A percentile compares a stretch with the other conserved stretches of the same genome.
Evolutionary conservation across 352 stramenopile genomes (phyloP).

Genomic region (Phytophthora multivora): DNA sequence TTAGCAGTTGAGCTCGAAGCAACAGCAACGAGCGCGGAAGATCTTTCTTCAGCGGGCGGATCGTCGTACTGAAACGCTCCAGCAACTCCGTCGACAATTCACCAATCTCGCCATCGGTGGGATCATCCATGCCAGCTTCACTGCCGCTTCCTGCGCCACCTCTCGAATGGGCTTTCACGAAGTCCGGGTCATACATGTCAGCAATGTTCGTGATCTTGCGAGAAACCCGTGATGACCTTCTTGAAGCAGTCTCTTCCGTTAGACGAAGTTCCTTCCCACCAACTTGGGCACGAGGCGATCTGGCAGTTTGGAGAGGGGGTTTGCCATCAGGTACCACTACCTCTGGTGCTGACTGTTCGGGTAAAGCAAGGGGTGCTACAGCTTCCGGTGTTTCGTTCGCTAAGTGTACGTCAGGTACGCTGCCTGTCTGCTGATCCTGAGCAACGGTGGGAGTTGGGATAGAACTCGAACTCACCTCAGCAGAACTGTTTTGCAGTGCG

Average conservation of each 20-base stretch:
- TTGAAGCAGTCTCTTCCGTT: conserved; percentile 33
- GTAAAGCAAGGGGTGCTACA: background rate
- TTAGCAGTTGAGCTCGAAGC: conserved; percentile 69
- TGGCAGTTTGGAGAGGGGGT: conserved; percentile 26
- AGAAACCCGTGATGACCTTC: conserved; percentile 67
- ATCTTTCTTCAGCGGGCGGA: conserved; percentile 50
- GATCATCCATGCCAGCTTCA: conserved; percentile 40
- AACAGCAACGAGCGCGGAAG: conserved; percentile 50
- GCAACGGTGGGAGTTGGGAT: background rate
- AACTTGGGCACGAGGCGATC: conserved; percentile 13
- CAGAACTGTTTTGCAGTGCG: conserved; percentile 27
- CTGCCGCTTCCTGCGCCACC: conserved; percentile 16
- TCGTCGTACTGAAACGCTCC: conserved; percentile 55
- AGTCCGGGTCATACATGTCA: conserved; percentile 79
- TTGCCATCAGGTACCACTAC: conserved; percentile 17
- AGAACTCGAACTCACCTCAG: conserved; percentile 12
- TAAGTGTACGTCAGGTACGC: background rate
- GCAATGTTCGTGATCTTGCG: conserved; percentile 83
- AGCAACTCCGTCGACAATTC: conserved; percentile 75
- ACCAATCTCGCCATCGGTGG: conserved; percentile 73
- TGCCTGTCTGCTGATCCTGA: conserved; percentile 25
- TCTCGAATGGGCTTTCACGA: conserved; percentile 38
- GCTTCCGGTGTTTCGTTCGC: conserved; percentile 2
- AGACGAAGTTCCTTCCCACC: conserved; percentile 28
- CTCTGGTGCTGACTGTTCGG: background rate